Percentiles rank a stretch among this genome's conserved stretches.
phyloP scores from a whole-genome alignment of 2,329 filamentous ascomycete species.

The Cercospora zeina region DNA sequence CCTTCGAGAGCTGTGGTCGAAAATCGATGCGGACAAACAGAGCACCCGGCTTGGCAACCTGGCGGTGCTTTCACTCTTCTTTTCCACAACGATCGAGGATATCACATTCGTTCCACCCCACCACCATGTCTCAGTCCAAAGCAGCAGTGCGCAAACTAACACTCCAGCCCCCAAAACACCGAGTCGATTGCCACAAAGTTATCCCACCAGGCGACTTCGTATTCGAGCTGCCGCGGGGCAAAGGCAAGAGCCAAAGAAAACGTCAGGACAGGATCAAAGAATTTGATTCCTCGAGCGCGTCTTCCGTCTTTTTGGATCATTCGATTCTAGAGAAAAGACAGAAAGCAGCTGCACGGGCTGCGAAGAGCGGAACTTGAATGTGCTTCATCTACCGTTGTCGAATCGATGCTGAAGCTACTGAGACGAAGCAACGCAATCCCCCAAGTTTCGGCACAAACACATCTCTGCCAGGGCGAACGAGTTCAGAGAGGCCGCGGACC shows the following conservation, averaged over 20 bases:
- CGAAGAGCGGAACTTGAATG: background rate
- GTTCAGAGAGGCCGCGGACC: background rate
- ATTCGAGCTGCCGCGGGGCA: slow-evolving; percentile 12
- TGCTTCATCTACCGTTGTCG: background rate
- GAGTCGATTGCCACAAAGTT: background rate
- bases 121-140: background rate
- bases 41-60: slow-evolving; percentile 9
- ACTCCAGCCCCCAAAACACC: background rate
- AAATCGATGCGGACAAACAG: background rate
- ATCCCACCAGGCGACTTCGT: slow-evolving; percentile 1
- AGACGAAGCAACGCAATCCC: background rate
- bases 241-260: slow-evolving; percentile 8
- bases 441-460: no score
- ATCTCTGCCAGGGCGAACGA: no score
- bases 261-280: slow-evolving; percentile 14
- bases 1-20: slow-evolving; percentile 10
- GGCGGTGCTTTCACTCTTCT: background rate
- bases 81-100: no score
- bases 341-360: background rate
- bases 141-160: background rate
- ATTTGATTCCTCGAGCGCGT: slow-evolving; percentile 17
- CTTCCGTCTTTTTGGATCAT: slow-evolving; percentile 18
- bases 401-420: background rate
- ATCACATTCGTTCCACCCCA: background rate
- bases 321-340: slow-evolving; percentile 10